These are phyloP conservation scores for Psilocybe subaeruginosa DNA, from an alignment of 768 basidiomycete genomes.

Conservation along the genomic window DNA sequence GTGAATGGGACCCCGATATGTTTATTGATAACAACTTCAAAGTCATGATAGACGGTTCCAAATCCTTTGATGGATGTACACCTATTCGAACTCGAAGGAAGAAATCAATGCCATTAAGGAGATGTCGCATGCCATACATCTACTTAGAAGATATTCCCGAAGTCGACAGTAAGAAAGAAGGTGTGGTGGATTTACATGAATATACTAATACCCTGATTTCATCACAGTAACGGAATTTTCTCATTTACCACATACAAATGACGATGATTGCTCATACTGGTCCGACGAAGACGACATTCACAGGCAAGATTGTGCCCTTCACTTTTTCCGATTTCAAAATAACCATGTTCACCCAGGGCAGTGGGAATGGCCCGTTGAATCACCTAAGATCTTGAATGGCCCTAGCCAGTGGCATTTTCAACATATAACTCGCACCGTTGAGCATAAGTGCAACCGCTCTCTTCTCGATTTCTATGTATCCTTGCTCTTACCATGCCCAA, in stretches of 20 bases:
- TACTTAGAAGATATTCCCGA: conserved; percentile 23
- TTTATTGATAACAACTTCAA: conserved; percentile 53
- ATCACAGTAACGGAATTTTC: conserved; percentile 13
- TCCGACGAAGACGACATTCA: conserved; percentile 12
- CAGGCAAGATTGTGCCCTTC: conserved; percentile 4
- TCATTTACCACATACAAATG: neutral
- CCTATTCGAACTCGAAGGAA: neutral
- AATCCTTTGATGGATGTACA: conserved; percentile 1
- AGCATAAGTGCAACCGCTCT: neutral
- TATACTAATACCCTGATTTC: neutral
- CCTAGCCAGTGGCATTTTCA: too few relatives aligned
- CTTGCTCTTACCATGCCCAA: too few relatives aligned
- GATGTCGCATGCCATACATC: conserved; percentile 1
- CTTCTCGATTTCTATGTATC: neutral
- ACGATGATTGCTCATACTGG: conserved; percentile 3
- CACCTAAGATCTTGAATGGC: neutral
- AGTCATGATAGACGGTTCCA: conserved; percentile 40
- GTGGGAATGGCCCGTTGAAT: neutral
- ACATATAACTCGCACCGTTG: too few relatives aligned
- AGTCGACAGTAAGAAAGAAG: conserved; percentile 15
- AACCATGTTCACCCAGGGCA: neutral
- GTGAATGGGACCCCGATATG: conserved; percentile 51
- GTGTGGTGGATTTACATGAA: neutral
- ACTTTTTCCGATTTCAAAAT: neutral
- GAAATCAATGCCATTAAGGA: conserved; percentile 4